A percentile compares a stretch with the other conserved stretches of the same genome.
Evolutionary conservation across 371 early-diverging fungal species (phyloP).

Genomic region (Rhizopus delemar): DNA sequence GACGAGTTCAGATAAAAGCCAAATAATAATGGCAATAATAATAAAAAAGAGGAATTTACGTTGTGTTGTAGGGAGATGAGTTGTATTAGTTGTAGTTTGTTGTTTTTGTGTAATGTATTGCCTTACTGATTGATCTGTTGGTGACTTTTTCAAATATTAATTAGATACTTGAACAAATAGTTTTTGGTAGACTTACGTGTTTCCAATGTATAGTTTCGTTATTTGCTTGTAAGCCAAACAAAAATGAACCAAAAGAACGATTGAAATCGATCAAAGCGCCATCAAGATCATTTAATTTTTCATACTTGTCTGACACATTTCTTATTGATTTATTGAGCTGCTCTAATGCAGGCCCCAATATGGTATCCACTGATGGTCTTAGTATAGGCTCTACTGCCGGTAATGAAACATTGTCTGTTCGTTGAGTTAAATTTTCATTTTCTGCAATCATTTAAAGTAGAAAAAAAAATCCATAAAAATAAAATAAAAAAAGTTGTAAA

Average conservation of each 20-base stretch:
- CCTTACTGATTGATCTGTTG: not conserved
- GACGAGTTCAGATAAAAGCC: not conserved
- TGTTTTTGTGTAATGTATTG: not conserved
- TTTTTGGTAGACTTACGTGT: slow-evolving; percentile 17
- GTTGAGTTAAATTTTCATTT: not conserved
- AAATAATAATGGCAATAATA: not conserved
- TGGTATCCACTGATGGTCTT: not conserved
- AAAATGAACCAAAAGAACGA: slow-evolving; percentile 34
- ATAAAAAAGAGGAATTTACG: not conserved
- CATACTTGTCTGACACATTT: slow-evolving; percentile 22
- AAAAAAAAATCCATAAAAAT: too few species aligned
- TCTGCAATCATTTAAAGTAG: not conserved
- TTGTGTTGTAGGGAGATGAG: not conserved
- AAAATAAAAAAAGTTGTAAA: too few species aligned
- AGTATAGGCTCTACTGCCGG: not conserved
- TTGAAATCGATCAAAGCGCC: slow-evolving; percentile 32
- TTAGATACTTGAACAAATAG: not conserved
- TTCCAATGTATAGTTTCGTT: slow-evolving; percentile 28
- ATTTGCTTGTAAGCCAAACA: slow-evolving; percentile 33
- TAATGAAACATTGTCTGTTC: not conserved
- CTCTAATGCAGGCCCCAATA: not conserved
- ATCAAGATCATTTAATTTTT: slow-evolving; percentile 24
- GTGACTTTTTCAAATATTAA: not conserved
- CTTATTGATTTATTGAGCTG: not conserved
- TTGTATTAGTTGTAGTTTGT: not conserved